These are phyloP conservation scores for Beverwykella pulmonaria DNA, from an alignment of 495 filamentous ascomycete species.

Conservation along the genomic window DNA sequence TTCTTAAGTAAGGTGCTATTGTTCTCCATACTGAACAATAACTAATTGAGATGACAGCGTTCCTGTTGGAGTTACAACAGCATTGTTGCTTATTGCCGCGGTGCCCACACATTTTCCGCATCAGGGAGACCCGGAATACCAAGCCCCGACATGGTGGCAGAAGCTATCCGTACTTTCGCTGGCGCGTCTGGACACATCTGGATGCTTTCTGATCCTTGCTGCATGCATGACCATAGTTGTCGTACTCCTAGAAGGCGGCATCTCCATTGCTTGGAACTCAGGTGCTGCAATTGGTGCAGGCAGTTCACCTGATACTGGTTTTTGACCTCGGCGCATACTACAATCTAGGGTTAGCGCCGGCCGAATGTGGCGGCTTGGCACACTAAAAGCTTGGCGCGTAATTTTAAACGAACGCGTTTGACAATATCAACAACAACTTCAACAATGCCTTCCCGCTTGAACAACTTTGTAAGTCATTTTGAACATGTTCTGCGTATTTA, in stretches of 20 bases:
- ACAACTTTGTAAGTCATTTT: no score
- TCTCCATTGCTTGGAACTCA: not conserved
- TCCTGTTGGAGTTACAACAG: not conserved
- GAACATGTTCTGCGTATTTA: no score
- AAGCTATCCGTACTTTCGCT: not conserved
- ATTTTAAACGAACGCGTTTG: no score
- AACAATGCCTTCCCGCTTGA: no score
- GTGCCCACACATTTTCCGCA: not conserved
- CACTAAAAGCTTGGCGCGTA: no score
- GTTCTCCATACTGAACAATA: not conserved
- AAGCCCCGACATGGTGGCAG: not conserved
- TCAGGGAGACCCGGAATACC: not conserved
- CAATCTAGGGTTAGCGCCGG: no score
- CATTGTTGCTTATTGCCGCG: not conserved
- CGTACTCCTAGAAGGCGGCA: not conserved
- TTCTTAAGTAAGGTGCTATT: constrained; percentile 1
- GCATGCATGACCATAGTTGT: not conserved
- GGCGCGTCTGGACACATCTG: not conserved
- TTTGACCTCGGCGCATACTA: no score
- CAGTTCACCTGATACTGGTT: no score
- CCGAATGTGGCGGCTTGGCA: no score
- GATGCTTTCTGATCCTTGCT: not conserved
- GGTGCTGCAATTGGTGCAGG: no score
- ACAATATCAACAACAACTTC: no score
- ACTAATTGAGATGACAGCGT: not conserved